phyloP scores from a whole-genome alignment of 2,329 filamentous ascomycete genomes.

The Cladosporium sp. region DNA sequence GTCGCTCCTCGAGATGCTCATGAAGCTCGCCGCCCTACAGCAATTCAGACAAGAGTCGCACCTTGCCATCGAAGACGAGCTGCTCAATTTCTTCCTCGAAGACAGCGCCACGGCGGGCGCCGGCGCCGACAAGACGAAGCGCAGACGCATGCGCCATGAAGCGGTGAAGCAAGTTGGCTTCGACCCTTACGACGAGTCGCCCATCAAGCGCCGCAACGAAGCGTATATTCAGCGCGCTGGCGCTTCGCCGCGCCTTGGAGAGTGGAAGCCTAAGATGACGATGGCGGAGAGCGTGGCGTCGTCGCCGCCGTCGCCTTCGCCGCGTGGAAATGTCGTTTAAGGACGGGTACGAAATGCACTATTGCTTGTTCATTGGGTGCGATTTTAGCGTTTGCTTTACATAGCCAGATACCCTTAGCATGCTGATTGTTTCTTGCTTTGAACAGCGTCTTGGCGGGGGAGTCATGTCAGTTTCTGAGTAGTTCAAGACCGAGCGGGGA shows the following conservation, averaged over 20 bases:
- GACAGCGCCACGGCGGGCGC: conserved; percentile 67
- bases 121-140: conserved; percentile 61
- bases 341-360: not conserved
- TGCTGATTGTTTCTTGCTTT: not conserved
- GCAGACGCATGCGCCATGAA: conserved; percentile 60
- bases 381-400: not conserved
- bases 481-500: not conserved
- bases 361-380: not conserved
- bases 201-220: conserved; percentile 64
- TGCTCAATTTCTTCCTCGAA: conserved; percentile 82
- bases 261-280: not conserved
- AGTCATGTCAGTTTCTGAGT: not conserved
- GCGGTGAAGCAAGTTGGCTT: conserved; percentile 65
- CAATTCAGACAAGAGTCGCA: conserved; percentile 90
- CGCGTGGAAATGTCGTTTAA: not conserved
- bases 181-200: conserved; percentile 71
- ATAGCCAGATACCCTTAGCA: conserved; percentile 5
- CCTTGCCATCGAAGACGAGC: conserved; percentile 84
- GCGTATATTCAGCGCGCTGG: conserved; percentile 48
- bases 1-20: conserved; percentile 83
- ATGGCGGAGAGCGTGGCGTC: not conserved
- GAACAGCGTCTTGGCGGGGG: not conserved
- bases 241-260: not conserved
- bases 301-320: not conserved
- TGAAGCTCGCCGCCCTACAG: conserved; percentile 82